Conservation (phyloP, 2,329 filamentous ascomycete genomes). For the Alternaria atra region DNA sequence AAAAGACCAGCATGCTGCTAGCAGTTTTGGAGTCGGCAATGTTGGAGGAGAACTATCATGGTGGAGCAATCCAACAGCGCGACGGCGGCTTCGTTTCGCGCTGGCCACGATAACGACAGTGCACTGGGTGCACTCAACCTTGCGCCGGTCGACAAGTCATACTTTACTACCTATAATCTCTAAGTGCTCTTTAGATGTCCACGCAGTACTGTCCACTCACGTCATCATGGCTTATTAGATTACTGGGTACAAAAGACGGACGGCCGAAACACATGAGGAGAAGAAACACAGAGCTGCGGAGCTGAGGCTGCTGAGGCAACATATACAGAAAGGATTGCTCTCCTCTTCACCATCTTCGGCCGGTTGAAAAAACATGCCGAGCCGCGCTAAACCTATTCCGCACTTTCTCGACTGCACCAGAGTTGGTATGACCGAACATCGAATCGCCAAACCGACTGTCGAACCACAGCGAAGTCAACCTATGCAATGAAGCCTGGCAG, state of each 20-base stretch:
- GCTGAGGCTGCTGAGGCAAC: background rate
- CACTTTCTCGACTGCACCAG: background rate
- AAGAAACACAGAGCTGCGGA: background rate
- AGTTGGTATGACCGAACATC: background rate
- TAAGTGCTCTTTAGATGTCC: background rate
- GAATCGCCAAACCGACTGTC: background rate
- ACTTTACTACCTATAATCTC: background rate
- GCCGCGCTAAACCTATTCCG: background rate
- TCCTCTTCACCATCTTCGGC: background rate
- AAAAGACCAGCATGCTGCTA: background rate
- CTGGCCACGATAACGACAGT: background rate
- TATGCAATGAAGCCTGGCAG: slow-evolving; percentile 40
- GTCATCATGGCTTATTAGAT: background rate
- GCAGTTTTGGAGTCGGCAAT: background rate
- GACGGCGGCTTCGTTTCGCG: background rate
- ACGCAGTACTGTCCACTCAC: background rate
- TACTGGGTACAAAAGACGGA: background rate
- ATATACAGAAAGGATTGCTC: background rate
- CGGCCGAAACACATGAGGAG: background rate
- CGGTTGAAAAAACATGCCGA: background rate
- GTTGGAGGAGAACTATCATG: background rate
- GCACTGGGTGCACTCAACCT: background rate
- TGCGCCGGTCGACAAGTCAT: background rate
- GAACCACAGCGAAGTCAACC: slow-evolving; percentile 2
- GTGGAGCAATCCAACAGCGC: background rate